Conservation (phyloP, 1,284 basidiomycete genomes). For the Malassezia caprae region DNA sequence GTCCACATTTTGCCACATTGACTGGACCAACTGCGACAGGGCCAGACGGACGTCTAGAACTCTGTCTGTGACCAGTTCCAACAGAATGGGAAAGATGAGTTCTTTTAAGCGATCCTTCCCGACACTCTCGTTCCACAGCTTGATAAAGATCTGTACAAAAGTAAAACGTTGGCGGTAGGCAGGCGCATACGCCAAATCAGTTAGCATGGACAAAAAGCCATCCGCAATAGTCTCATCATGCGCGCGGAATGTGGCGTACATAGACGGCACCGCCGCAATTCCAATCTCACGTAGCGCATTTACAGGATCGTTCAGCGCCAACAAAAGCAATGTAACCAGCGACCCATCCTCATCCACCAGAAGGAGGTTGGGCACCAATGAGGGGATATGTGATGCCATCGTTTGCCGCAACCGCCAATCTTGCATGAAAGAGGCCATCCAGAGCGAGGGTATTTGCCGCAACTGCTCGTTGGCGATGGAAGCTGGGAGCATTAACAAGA, state of each 20-base stretch:
- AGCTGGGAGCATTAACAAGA: slow-evolving; percentile 55
- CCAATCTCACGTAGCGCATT: slow-evolving; percentile 74
- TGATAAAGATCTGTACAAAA: slow-evolving; percentile 30
- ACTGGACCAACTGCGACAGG: slow-evolving; percentile 61
- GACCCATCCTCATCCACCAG: slow-evolving; percentile 45
- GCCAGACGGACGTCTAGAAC: slow-evolving; percentile 80
- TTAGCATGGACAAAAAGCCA: slow-evolving; percentile 42
- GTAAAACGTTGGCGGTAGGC: slow-evolving; percentile 42
- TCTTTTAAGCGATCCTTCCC: slow-evolving; percentile 52
- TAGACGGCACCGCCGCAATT: slow-evolving; percentile 48
- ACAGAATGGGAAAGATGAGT: slow-evolving; percentile 57
- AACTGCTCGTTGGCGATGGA: slow-evolving; percentile 56
- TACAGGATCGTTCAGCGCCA: slow-evolving; percentile 66
- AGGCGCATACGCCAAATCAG: slow-evolving; percentile 30
- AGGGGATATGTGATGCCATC: slow-evolving; percentile 56
- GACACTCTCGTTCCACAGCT: slow-evolving; percentile 26
- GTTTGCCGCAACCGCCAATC: slow-evolving; percentile 77
- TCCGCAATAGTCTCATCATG: slow-evolving; percentile 32
- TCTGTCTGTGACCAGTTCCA: slow-evolving; percentile 58
- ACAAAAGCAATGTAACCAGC: slow-evolving; percentile 54
- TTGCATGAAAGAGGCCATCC: slow-evolving; percentile 58
- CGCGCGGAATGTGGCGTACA: slow-evolving; percentile 31
- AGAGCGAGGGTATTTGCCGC: slow-evolving; percentile 55
- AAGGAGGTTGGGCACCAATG: slow-evolving; percentile 51
- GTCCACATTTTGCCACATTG: slow-evolving; percentile 48